A percentile compares a stretch with the other conserved stretches of the same genome.
Evolutionary conservation across 371 early-diverging fungal genomes (phyloP).

Genomic region (Circinella minor): DNA sequence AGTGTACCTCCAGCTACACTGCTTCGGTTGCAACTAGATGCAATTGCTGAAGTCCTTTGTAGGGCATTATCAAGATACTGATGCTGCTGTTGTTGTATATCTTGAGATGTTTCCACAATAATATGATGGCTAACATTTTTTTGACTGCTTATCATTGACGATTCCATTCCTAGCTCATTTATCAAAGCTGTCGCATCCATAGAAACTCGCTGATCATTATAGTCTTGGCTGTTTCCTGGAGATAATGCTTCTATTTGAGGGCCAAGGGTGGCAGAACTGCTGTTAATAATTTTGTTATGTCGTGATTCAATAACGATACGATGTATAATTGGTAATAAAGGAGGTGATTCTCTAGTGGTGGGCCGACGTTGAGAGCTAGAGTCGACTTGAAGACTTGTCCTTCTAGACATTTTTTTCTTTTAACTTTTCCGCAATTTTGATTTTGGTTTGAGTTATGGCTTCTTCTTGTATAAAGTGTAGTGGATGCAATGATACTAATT

Average conservation of each 20-base stretch:
- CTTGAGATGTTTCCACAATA: slow-evolving; percentile 7
- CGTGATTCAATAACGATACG: slow-evolving; percentile 17
- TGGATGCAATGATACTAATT: too few species aligned
- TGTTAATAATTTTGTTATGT: background rate
- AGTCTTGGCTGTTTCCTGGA: background rate
- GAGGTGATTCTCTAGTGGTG: background rate
- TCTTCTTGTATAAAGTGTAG: too few species aligned
- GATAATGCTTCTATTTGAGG: background rate
- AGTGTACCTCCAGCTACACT: background rate
- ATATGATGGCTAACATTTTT: slow-evolving; percentile 15
- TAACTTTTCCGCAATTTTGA: background rate
- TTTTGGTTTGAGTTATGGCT: background rate
- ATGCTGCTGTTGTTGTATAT: slow-evolving; percentile 4
- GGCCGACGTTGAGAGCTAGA: background rate
- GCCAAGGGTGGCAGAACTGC: background rate
- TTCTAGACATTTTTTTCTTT: background rate
- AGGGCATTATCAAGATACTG: background rate
- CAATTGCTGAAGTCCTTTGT: background rate
- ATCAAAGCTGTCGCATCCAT: slow-evolving; percentile 13
- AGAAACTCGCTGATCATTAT: slow-evolving; percentile 9
- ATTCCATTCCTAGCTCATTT: slow-evolving; percentile 3
- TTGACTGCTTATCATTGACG: background rate
- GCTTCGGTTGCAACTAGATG: background rate
- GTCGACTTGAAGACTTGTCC: background rate
- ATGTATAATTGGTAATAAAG: background rate